phyloP scores from a whole-genome alignment of 495 filamentous ascomycete genomes.

The Chaetomidium leptoderma region DNA sequence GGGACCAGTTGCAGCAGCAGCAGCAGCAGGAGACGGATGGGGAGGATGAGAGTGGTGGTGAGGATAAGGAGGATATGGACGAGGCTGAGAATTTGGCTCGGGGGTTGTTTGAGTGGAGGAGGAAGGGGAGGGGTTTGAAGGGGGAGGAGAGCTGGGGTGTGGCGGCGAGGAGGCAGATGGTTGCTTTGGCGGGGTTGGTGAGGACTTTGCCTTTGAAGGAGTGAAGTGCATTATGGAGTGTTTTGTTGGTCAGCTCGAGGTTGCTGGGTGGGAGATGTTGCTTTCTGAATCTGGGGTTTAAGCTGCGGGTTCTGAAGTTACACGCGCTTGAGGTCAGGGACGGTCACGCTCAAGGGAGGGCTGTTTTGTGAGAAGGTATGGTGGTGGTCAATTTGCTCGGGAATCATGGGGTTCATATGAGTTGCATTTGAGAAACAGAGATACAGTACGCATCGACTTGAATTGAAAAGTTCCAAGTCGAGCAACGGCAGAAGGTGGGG shows the following conservation, averaged over 20 bases:
- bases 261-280: neutral
- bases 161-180: slow-evolving; percentile 33
- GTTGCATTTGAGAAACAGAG: neutral
- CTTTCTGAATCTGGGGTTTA: neutral
- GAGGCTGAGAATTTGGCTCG: slow-evolving; percentile 30
- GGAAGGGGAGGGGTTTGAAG: slow-evolving; percentile 12
- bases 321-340: too few relatives aligned
- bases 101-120: slow-evolving; percentile 35
- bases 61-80: slow-evolving; percentile 19
- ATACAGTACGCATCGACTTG: too few relatives aligned
- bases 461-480: neutral
- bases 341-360: too few relatives aligned
- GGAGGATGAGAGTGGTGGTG: neutral
- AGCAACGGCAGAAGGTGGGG: neutral
- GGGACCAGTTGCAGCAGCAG: too few relatives aligned
- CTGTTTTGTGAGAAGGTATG: too few relatives aligned
- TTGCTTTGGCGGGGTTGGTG: slow-evolving; percentile 31
- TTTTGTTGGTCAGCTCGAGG: neutral
- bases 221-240: neutral
- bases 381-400: too few relatives aligned
- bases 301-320: too few relatives aligned
- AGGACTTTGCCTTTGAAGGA: slow-evolving; percentile 23
- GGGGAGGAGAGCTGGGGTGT: slow-evolving; percentile 35
- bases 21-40: slow-evolving; percentile 1
- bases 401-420: neutral